Evolutionary conservation across 805 yeast species (phyloP).

Genomic region (Brettanomyces nanus): DNA sequence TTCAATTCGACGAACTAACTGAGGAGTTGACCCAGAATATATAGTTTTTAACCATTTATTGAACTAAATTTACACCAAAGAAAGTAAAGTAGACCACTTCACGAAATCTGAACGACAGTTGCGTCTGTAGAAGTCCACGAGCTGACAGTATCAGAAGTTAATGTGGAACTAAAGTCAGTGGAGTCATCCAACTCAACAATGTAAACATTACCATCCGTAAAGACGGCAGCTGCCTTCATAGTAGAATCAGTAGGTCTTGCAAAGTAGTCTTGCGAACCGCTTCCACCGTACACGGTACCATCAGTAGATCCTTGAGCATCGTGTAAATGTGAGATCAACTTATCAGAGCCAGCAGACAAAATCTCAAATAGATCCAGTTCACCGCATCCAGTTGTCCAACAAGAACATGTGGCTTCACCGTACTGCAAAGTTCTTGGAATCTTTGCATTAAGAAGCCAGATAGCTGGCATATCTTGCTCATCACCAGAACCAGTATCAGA

Average conservation of each 20-base stretch:
- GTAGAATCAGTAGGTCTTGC: slow-evolving; percentile 71
- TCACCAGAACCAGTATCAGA: slow-evolving; percentile 28
- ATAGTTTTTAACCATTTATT: too few species aligned
- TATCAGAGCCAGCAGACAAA: slow-evolving; percentile 64
- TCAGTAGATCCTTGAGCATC: slow-evolving; percentile 66
- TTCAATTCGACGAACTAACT: slow-evolving; percentile 44
- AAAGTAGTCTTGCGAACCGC: slow-evolving; percentile 88
- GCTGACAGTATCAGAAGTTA: slow-evolving; percentile 48
- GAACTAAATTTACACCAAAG: neutral
- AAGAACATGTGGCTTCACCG: slow-evolving; percentile 78
- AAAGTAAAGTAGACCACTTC: neutral
- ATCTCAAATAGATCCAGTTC: slow-evolving; percentile 94
- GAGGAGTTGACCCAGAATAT: slow-evolving; percentile 39
- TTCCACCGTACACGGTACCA: slow-evolving; percentile 49
- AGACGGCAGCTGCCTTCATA: slow-evolving; percentile 86
- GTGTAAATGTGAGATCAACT: slow-evolving; percentile 77
- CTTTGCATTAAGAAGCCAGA: slow-evolving; percentile 63
- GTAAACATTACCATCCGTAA: slow-evolving; percentile 49
- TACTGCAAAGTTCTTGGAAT: slow-evolving; percentile 93
- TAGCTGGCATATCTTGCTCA: slow-evolving; percentile 95
- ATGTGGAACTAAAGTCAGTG: slow-evolving; percentile 41
- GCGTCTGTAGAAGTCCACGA: slow-evolving; percentile 51
- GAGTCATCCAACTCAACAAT: slow-evolving; percentile 51
- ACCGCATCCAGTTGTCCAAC: slow-evolving; percentile 98
- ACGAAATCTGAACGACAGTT: slow-evolving; percentile 29